A percentile compares a stretch with the other conserved stretches of the same genome.
Conservation (phyloP, 192 early-diverging fungal genomes). For the Linnemannia zychae region DNA sequence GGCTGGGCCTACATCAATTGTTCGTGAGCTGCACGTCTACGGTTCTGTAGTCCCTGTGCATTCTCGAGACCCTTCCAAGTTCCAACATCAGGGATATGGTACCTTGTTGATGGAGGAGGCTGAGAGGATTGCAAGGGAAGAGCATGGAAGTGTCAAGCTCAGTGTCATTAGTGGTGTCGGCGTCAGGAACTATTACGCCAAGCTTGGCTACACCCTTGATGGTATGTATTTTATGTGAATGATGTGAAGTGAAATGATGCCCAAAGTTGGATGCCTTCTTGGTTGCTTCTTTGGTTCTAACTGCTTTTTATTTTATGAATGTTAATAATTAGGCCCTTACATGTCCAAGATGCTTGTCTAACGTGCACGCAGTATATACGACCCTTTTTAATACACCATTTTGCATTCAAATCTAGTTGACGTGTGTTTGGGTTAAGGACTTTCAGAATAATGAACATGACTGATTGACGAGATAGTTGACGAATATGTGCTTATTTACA, state of each 20-base stretch:
- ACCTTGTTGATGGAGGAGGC: constrained; percentile 99
- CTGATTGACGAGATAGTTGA: too few relatives aligned
- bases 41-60: constrained; percentile 97
- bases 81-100: constrained; percentile 99
- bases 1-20: constrained; percentile 87
- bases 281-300: neutral
- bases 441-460: too few relatives aligned
- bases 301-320: constrained; percentile 2
- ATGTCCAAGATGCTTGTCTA: constrained; percentile 91
- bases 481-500: too few relatives aligned
- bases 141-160: constrained; percentile 95
- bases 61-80: constrained; percentile 95
- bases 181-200: constrained; percentile 97
- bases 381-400: neutral
- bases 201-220: constrained; percentile 95
- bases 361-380: neutral
- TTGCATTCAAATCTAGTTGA: neutral
- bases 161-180: constrained; percentile 98
- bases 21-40: constrained; percentile 98
- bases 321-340: constrained; percentile 77
- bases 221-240: constrained; percentile 59
- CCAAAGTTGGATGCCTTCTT: neutral
- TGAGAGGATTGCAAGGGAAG: constrained; percentile 96
- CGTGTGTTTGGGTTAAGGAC: too few relatives aligned
- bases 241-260: neutral